Conservation (phyloP, 2,329 filamentous ascomycete species). For the Sporothrix pseudoabietina region DNA sequence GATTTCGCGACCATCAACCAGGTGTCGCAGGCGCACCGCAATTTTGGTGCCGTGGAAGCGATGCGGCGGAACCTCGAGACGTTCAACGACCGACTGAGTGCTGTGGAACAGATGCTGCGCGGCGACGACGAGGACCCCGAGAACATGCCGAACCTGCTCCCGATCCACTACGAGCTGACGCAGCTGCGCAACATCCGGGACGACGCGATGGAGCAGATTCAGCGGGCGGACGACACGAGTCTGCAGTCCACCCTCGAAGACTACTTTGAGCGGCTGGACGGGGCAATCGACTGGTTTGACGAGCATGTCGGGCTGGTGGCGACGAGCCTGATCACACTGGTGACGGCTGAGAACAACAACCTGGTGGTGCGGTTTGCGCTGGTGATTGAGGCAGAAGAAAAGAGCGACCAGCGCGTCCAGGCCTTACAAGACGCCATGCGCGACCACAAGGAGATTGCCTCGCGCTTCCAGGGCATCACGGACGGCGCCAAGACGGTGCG, state of each 20-base stretch:
- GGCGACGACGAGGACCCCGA: conserved; percentile 84
- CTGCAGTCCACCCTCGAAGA: conserved; percentile 83
- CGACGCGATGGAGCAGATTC: conserved; percentile 95
- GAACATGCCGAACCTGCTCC: conserved; percentile 87
- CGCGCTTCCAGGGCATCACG: conserved; percentile 91
- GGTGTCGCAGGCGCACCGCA: conserved; percentile 90
- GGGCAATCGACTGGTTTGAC: conserved; percentile 91
- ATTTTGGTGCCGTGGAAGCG: conserved; percentile 89
- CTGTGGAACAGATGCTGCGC: conserved; percentile 75
- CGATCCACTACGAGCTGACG: conserved; percentile 89
- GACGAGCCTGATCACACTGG: conserved; percentile 83
- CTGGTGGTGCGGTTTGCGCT: conserved; percentile 89
- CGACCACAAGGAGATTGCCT: conserved; percentile 92
- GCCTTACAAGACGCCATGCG: conserved; percentile 92
- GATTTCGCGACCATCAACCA: conserved; percentile 93
- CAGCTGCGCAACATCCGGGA: conserved; percentile 91
- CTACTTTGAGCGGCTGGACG: conserved; percentile 84
- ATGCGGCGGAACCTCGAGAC: conserved; percentile 90
- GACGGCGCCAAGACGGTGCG: conserved; percentile 88
- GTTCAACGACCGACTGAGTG: conserved; percentile 75
- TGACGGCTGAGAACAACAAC: conserved; percentile 83
- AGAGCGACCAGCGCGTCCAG: conserved; percentile 87
- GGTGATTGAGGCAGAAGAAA: conserved; percentile 93
- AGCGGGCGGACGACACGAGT: conserved; percentile 69
- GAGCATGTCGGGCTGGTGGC: conserved; percentile 88